Evolutionary conservation across 2,329 filamentous ascomycete species (phyloP), one percentile per base, ranked within the genome.

Genomic region (Juglanconis juglandina): DNA sequence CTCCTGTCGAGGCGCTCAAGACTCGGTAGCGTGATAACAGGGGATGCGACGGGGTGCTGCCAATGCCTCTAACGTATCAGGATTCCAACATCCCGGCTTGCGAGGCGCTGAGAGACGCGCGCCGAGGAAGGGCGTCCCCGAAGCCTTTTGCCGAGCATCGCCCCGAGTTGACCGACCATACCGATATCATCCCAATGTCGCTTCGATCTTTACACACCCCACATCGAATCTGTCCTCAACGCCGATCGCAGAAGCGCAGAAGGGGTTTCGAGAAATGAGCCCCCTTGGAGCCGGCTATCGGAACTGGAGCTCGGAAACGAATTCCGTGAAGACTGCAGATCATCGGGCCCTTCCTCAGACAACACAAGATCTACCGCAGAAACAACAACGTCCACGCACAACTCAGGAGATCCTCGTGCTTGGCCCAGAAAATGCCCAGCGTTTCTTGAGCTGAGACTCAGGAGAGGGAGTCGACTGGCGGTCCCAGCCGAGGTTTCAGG

Each of bases 401-500:
- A 6, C 35, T 44, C 37, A 53, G 37, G 39, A 17, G 52, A 33
- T 33, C 9, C 24, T 14, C 14, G 30, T 41, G 10, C 50, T 39
- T 44, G 24, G 24, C 14, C 37, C 24, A 33, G 6, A 51, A 2
- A 14, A n/a, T 13, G 30, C 30, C 32, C 2, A 14, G 14, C 30
- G 24, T 24, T 24, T 24, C 24, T 24, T 2, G 24, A 24, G 24
- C 2, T 24, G 24, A 24, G 47, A 34, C 24, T 30, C 35, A 35
- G 49, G 34, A 7, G 8, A 10, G 8, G 17, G 34, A 49, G 14
- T 13, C 13, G 24, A 58, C 3, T 33, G 17, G 39, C 41, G 49
- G 56, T 41, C 33, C 32, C 49, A 53, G 33, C 49, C 56, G 39
- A 33, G 10, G 56, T 58, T 58, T 58, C 56, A 52, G 37, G 33